Evolutionary conservation across 2,329 filamentous ascomycete genomes (phyloP).

Genomic region (Alternaria arborescens): DNA sequence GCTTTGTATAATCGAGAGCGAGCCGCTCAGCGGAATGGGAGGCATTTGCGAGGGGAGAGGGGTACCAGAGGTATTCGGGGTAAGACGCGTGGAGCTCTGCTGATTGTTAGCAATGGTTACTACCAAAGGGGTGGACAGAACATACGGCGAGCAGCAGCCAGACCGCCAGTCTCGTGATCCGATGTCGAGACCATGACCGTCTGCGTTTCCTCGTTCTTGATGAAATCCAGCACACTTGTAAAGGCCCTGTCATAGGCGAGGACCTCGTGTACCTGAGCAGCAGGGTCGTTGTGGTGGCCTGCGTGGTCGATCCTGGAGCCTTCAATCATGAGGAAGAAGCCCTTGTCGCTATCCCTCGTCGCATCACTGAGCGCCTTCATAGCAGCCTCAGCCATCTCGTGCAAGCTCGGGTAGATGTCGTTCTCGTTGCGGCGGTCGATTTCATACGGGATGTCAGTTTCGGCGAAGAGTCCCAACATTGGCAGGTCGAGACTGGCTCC

Average conservation of each 20-base stretch:
- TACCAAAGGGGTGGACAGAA: constrained; percentile 11
- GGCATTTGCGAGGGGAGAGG: constrained; percentile 79
- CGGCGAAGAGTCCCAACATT: constrained; percentile 84
- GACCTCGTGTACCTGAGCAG: constrained; percentile 76
- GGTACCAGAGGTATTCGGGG: constrained; percentile 81
- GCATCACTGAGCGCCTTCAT: constrained; percentile 81
- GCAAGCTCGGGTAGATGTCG: constrained; percentile 84
- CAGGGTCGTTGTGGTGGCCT: constrained; percentile 69
- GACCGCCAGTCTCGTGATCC: constrained; percentile 94
- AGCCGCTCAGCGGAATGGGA: constrained; percentile 78
- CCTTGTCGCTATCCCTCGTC: constrained; percentile 83
- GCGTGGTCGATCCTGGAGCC: constrained; percentile 96
- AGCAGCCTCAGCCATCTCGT: constrained; percentile 89
- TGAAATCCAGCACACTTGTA: constrained; percentile 81
- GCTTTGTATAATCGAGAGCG: constrained; percentile 66
- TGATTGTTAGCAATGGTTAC: constrained; percentile 17
- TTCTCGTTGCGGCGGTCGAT: constrained; percentile 84
- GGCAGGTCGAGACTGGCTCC: constrained; percentile 78
- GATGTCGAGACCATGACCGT: constrained; percentile 88
- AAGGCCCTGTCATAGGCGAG: constrained; percentile 94
- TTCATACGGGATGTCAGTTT: constrained; percentile 87
- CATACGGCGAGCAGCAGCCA: constrained; percentile 80
- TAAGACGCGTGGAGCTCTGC: constrained; percentile 68
- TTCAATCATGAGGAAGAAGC: constrained; percentile 99
- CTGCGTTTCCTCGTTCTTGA: constrained; percentile 75